These are phyloP conservation scores for Aspergillus sp. DNA, from an alignment of 2,329 filamentous ascomycete genomes.

Conservation along the genomic window DNA sequence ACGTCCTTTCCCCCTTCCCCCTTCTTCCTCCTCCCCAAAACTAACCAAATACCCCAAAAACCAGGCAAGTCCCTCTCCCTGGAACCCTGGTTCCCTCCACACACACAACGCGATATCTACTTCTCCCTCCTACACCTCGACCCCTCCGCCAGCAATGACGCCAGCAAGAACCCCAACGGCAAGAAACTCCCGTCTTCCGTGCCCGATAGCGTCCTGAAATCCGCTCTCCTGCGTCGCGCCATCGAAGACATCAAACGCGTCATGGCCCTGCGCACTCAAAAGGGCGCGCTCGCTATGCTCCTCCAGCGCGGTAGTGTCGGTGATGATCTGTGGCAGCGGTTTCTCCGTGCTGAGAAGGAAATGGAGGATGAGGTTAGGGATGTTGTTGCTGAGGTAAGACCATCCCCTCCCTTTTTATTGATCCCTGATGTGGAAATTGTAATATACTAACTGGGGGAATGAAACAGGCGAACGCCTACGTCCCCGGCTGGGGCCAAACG, in stretches of 20 bases:
- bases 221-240: constrained; percentile 83
- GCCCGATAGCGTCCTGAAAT: constrained; percentile 82
- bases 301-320: constrained; percentile 90
- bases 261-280: constrained; percentile 82
- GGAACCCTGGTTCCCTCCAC: constrained; percentile 89
- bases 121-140: constrained; percentile 84
- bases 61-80: constrained; percentile 77
- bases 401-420: not conserved
- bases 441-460: too few species aligned
- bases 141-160: constrained; percentile 53
- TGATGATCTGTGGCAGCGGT: constrained; percentile 93
- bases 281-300: constrained; percentile 80
- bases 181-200: constrained; percentile 54
- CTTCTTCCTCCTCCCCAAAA: too few species aligned
- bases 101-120: constrained; percentile 93
- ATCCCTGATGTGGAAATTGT: too few species aligned
- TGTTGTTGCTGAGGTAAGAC: constrained; percentile 80
- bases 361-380: constrained; percentile 95
- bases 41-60: constrained; percentile 26
- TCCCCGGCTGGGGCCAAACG: constrained; percentile 83
- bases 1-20: constrained; percentile 39
- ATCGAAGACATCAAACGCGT: constrained; percentile 92
- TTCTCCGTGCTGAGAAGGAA: constrained; percentile 90
- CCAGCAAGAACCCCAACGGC: constrained; percentile 53
- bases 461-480: constrained; percentile 80